Evolutionary conservation across 1,139 yeast species (phyloP).

Genomic region (Candida smagusa): DNA sequence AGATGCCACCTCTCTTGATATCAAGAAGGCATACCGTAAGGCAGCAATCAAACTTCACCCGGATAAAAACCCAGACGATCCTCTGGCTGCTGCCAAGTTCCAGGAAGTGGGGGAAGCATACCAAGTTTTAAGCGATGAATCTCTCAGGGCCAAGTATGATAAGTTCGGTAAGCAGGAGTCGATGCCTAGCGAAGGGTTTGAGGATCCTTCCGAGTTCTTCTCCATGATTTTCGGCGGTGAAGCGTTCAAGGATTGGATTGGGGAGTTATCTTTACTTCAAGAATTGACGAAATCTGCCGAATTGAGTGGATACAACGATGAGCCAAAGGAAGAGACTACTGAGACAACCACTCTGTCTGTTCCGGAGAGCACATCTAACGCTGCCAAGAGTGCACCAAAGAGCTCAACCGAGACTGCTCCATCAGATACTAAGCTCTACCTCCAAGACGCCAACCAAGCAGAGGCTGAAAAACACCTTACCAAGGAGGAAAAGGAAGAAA

Average conservation of each 20-base stretch:
- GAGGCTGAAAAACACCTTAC: constrained; percentile 18
- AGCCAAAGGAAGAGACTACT: constrained; percentile 18
- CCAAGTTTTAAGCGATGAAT: constrained; percentile 76
- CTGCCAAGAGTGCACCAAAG: constrained; percentile 2
- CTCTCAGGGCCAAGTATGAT: constrained; percentile 73
- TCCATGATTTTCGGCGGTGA: constrained; percentile 87
- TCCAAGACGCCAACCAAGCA: constrained; percentile 11
- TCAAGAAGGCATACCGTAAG: constrained; percentile 90
- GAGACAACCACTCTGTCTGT: constrained; percentile 1
- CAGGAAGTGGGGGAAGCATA: constrained; percentile 78
- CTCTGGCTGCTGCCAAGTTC: constrained; percentile 68
- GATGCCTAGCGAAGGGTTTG: constrained; percentile 78
- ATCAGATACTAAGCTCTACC: constrained; percentile 4
- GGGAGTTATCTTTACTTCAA: constrained; percentile 82
- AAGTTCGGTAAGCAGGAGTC: constrained; percentile 83
- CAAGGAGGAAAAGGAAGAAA: constrained; percentile 44
- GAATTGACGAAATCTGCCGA: constrained; percentile 76
- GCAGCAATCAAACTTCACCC: constrained; percentile 90
- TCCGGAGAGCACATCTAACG: not conserved
- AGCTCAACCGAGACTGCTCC: constrained; percentile 3
- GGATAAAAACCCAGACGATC: constrained; percentile 89
- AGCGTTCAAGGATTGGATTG: constrained; percentile 65
- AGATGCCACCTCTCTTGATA: constrained; percentile 76
- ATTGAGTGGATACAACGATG: constrained; percentile 43
- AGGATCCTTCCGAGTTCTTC: constrained; percentile 63